These are phyloP conservation scores for Globisporangium yorkense DNA, from an alignment of 352 stramenopile genomes.

Conservation along the genomic window DNA sequence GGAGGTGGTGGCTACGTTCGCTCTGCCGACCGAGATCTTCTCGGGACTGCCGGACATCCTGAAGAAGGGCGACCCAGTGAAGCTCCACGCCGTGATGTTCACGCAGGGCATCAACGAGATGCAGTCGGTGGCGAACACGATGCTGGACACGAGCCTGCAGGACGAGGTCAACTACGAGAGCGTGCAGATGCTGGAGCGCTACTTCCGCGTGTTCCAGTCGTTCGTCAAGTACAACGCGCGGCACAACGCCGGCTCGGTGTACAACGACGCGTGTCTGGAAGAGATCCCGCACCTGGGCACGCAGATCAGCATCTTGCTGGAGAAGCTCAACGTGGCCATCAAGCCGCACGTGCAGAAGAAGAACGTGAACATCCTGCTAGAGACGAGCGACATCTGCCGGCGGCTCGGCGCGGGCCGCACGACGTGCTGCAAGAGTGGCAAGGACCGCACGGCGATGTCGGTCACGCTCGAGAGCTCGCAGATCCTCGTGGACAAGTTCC, in stretches of 20 bases:
- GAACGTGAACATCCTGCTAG: conserved; percentile 82
- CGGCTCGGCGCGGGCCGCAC: conserved; percentile 87
- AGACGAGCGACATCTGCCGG: conserved; percentile 86
- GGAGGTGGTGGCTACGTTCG: conserved; percentile 67
- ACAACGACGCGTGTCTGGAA: conserved; percentile 17
- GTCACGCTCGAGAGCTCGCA: conserved; percentile 94
- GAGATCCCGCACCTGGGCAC: conserved; percentile 46
- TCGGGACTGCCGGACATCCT: conserved; percentile 48
- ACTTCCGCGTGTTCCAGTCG: conserved; percentile 74
- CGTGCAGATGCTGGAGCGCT: conserved; percentile 55
- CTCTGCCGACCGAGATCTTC: conserved; percentile 53
- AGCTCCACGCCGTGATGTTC: conserved; percentile 78
- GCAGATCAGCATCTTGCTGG: conserved; percentile 50
- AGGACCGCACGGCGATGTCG: conserved; percentile 97
- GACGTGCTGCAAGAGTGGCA: conserved; percentile 97
- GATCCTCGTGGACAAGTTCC: conserved; percentile 85
- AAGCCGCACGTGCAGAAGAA: conserved; percentile 79
- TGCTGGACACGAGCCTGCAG: conserved; percentile 76
- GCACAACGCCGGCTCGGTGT: conserved; percentile 9
- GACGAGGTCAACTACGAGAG: conserved; percentile 85
- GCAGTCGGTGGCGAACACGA: conserved; percentile 89
- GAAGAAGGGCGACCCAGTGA: conserved; percentile 62
- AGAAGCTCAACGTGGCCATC: conserved; percentile 44
- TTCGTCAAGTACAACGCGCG: conserved; percentile 34
- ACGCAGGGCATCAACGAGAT: conserved; percentile 93